phyloP scores from a whole-genome alignment of 148 eudicot genomes.

The Amaranthus cruentus region DNA sequence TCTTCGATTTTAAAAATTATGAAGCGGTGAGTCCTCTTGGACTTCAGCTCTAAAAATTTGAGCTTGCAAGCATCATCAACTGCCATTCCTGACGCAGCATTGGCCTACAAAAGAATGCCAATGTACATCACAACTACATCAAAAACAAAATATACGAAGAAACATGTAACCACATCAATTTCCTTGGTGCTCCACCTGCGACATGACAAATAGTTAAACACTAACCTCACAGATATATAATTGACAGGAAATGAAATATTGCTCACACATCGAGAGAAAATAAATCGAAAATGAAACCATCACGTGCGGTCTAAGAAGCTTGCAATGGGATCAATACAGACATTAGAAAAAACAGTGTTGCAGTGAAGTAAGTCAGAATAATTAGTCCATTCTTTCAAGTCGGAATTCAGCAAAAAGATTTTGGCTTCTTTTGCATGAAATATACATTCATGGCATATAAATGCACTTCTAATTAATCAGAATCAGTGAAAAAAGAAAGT shows the following conservation, averaged over 20 bases:
- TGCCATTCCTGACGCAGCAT: constrained; percentile 93
- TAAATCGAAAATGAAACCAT: not conserved
- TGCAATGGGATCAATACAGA: not conserved
- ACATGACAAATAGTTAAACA: not conserved
- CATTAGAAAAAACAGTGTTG: not conserved
- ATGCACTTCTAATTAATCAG: not conserved
- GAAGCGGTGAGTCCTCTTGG: constrained; percentile 75
- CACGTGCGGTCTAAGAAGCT: not conserved
- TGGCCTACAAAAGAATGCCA: constrained; percentile 43
- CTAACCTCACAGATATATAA: not conserved
- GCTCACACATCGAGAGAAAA: not conserved
- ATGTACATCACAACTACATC: not conserved
- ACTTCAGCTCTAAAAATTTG: constrained; percentile 76
- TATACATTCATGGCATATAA: not conserved
- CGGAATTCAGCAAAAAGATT: not conserved
- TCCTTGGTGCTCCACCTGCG: not conserved
- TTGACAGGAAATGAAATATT: not conserved
- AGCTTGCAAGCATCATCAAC: constrained; percentile 88
- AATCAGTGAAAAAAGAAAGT: not conserved
- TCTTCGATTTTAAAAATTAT: constrained; percentile 81
- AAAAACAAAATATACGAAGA: not conserved
- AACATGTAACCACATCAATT: not conserved
- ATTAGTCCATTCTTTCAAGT: not conserved
- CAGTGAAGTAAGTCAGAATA: not conserved
- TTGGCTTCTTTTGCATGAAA: not conserved